Conservation (phyloP, 2,329 filamentous ascomycete genomes). For the Aspergillus costaricaensis region DNA sequence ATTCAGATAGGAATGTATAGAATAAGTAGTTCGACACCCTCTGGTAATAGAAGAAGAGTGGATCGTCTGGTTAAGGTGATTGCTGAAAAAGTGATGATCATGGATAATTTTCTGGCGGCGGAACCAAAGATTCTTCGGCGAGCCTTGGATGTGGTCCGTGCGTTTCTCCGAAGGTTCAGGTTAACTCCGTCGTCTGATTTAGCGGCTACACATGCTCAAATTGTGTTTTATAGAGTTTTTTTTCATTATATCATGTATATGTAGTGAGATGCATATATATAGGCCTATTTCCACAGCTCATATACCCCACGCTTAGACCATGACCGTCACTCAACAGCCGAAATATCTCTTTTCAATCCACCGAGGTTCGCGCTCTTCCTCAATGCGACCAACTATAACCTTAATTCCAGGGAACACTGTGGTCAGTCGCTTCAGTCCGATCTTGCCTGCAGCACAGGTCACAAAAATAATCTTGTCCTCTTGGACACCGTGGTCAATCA, state of each 20-base stretch:
- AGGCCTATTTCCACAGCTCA: not conserved
- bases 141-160: conserved; percentile 30
- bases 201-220: not conserved
- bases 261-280: not conserved
- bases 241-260: not conserved
- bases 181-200: conserved; percentile 3
- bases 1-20: not conserved
- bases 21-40: not conserved
- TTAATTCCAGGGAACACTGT: conserved; percentile 86
- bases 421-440: conserved; percentile 80
- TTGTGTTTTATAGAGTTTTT: not conserved
- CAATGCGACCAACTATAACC: conserved; percentile 80
- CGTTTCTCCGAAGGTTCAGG: conserved; percentile 15
- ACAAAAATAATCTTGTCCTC: conserved; percentile 87
- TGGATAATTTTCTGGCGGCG: conserved; percentile 11
- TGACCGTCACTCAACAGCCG: conserved; percentile 62
- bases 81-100: not conserved
- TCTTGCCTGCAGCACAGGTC: conserved; percentile 83
- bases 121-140: conserved; percentile 25
- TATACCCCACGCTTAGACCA: not conserved
- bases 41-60: not conserved
- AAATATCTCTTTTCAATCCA: conserved; percentile 93
- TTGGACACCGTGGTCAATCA: conserved; percentile 88
- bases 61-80: not conserved
- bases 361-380: conserved; percentile 77